Conservation (phyloP, 2,329 filamentous ascomycete species). For the Aspergillus niger region DNA sequence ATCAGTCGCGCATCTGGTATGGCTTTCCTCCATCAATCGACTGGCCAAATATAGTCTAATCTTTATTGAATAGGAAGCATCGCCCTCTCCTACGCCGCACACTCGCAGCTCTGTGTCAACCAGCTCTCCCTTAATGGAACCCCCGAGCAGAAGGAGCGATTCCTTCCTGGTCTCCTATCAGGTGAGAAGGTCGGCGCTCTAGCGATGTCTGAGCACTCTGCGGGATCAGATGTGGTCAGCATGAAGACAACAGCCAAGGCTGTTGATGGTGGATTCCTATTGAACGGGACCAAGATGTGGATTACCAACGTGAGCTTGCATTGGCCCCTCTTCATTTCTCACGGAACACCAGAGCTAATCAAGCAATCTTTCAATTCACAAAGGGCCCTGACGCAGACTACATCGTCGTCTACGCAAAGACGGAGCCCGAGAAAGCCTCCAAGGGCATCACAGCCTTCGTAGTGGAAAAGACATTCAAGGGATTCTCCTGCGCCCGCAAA, state of each 20-base stretch:
- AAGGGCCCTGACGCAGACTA: constrained; percentile 83
- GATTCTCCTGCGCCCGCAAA: constrained; percentile 86
- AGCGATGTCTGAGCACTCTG: constrained; percentile 91
- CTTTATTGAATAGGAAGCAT: constrained; percentile 37
- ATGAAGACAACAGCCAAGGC: constrained; percentile 85
- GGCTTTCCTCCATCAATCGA: constrained; percentile 16
- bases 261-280: constrained; percentile 79
- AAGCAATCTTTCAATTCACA: neutral
- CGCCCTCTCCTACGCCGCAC: constrained; percentile 89
- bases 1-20: constrained; percentile 78
- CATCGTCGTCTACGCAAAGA: constrained; percentile 97
- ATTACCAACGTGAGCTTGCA: constrained; percentile 77
- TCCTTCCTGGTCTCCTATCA: constrained; percentile 77
- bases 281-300: constrained; percentile 98
- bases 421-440: constrained; percentile 72
- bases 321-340: no score
- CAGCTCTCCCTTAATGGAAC: constrained; percentile 90
- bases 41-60: neutral
- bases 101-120: constrained; percentile 95
- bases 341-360: neutral
- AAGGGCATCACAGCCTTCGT: constrained; percentile 97
- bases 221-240: constrained; percentile 90
- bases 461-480: constrained; percentile 67
- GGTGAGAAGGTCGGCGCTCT: constrained; percentile 82
- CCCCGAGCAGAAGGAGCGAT: constrained; percentile 74